A percentile compares a stretch with the other conserved stretches of the same genome.
phyloP scores from a whole-genome alignment of 495 filamentous ascomycete genomes.

The Aspergillus ostianus region DNA sequence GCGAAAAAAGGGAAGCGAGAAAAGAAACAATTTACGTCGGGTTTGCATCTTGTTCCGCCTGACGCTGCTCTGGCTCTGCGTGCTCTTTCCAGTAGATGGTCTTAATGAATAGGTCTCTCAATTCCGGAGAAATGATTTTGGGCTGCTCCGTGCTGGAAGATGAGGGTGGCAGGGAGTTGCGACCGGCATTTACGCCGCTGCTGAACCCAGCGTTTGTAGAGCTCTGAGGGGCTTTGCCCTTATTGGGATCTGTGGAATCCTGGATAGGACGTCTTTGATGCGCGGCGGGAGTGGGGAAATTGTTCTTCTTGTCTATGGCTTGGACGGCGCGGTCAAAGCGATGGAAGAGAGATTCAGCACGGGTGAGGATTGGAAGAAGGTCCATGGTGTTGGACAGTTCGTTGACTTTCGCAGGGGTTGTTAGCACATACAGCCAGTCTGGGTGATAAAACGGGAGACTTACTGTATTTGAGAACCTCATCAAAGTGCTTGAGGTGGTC shows the following conservation, averaged over 20 bases:
- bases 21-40: background rate
- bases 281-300: slow-evolving; percentile 68
- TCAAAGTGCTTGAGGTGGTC: slow-evolving; percentile 92
- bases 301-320: slow-evolving; percentile 80
- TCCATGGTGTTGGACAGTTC: slow-evolving; percentile 93
- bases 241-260: slow-evolving; percentile 15
- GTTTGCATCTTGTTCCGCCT: slow-evolving; percentile 24
- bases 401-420: slow-evolving; percentile 61
- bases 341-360: slow-evolving; percentile 84
- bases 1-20: background rate
- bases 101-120: slow-evolving; percentile 71
- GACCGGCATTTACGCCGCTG: slow-evolving; percentile 25
- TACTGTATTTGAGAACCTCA: slow-evolving; percentile 94
- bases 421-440: slow-evolving; percentile 8
- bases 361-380: slow-evolving; percentile 74
- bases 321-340: slow-evolving; percentile 86
- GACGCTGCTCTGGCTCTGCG: slow-evolving; percentile 1
- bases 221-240: slow-evolving; percentile 37
- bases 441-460: slow-evolving; percentile 22
- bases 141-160: slow-evolving; percentile 17
- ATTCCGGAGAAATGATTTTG: slow-evolving; percentile 74
- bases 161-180: slow-evolving; percentile 15
- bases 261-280: slow-evolving; percentile 48
- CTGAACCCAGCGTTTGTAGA: slow-evolving; percentile 25
- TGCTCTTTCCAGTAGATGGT: slow-evolving; percentile 52